Evolutionary conservation across 768 basidiomycete genomes (phyloP), one percentile per base, ranked within the genome.

Genomic region (Clavulina sp.): DNA sequence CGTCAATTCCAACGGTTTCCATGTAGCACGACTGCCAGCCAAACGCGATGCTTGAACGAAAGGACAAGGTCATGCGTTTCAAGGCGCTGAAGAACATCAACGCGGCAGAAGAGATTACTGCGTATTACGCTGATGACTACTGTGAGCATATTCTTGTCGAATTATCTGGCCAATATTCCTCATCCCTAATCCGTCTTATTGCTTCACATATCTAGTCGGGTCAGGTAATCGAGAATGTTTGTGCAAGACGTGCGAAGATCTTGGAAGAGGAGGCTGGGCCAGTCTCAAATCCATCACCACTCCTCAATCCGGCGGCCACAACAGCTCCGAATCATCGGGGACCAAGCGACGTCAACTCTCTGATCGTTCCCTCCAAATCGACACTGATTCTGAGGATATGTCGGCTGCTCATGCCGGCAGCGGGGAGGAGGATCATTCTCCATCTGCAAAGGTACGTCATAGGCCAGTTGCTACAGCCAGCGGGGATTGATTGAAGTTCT

Each of bases 41-140:
- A 60, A 89, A 89, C 63, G 84, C 81, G 49, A 85, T 88, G 59
- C 71, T 89, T 51, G 86, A 88, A 61, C 83, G 86, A 43, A 83
- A 86, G 67, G 86, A 86, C 44, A 77, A 78, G 62, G 85, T 86
- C 61, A 88, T 89, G 66, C 88, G 87, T 26, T 89, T 89, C 66
- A 77, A 84, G 38, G 81, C 83, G 52, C 71, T 87, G 62, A 75
- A 78, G 64, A 73, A 78, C 52, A 87, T 89, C 60, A 70, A 73
- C 40, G 67, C 81, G 24, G 86, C 85, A 30, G 85, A 89, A 65
- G 86, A 89, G 65, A 81, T 89, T 43, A 86, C 85, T 29, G 86
- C 86, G 40, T 84, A 86, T 63, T 89, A 89, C 61, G 86, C 87
- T 41, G 84, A 88, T 66, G 82, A 82, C 43, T 89, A 89, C 64